These are phyloP conservation scores for Botrytis squamosa DNA, from an alignment of 2,329 filamentous ascomycete genomes.

Conservation along the genomic window DNA sequence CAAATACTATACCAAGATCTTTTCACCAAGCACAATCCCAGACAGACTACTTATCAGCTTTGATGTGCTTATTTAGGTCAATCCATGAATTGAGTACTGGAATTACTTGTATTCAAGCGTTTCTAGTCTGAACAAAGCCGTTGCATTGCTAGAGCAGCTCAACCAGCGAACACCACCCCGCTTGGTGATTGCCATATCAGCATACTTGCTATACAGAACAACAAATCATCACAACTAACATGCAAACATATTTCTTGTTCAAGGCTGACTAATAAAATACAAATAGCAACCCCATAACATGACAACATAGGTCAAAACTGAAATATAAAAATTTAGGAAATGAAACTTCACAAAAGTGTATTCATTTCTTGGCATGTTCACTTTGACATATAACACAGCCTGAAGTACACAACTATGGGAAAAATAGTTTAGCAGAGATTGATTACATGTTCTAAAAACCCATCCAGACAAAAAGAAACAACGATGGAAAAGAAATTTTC, in stretches of 20 bases:
- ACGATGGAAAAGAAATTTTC: neutral
- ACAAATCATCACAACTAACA: too few species aligned
- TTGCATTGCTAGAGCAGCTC: neutral
- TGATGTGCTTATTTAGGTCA: neutral
- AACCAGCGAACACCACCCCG: neutral
- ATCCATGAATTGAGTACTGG: neutral
- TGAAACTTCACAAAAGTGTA: rapidly evolving
- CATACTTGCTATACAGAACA: too few species aligned
- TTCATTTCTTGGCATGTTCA: too few species aligned
- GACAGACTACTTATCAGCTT: neutral
- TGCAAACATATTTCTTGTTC: too few species aligned
- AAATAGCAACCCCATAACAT: neutral
- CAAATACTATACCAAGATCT: neutral
- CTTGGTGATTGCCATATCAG: too few species aligned
- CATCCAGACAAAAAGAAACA: neutral
- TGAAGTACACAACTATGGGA: neutral
- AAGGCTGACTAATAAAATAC: neutral
- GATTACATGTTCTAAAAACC: rapidly evolving
- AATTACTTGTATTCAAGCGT: neutral
- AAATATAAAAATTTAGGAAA: neutral
- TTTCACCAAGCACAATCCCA: neutral
- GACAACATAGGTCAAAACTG: rapidly evolving
- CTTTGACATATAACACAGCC: too few species aligned
- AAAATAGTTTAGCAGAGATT: too few species aligned
- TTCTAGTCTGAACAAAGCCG: too few species aligned